Conservation (phyloP, 306 rosid genomes). For the Cucurbita argyrosperma region DNA sequence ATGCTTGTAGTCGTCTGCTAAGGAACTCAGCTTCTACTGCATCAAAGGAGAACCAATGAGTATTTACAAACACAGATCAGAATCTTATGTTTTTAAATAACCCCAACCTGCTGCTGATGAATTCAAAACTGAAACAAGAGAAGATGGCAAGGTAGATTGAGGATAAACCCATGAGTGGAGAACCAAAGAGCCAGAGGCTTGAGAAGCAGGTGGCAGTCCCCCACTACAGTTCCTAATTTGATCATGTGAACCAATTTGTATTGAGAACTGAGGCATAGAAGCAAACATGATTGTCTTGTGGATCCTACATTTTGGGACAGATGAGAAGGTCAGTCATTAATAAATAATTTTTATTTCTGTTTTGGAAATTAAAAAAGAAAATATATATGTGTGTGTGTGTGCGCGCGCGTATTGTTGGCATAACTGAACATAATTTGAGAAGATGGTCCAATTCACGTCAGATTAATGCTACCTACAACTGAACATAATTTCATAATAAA, state of each 20-base stretch:
- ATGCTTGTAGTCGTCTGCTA: conserved; percentile 47
- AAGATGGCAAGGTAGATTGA: conserved; percentile 64
- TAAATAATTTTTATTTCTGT: background rate
- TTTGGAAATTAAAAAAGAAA: background rate
- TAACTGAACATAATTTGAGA: background rate
- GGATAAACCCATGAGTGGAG: conserved; percentile 92
- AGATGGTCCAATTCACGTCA: background rate
- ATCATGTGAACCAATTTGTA: conserved; percentile 20
- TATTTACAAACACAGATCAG: background rate
- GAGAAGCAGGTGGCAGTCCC: conserved; percentile 14
- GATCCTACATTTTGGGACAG: conserved; percentile 12
- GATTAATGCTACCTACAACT: background rate
- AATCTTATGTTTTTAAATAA: conserved; percentile 9
- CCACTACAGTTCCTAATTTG: conserved; percentile 20
- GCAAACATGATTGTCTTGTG: conserved; percentile 30
- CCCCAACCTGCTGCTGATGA: conserved; percentile 59
- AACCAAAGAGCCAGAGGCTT: conserved; percentile 16
- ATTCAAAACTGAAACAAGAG: conserved; percentile 56
- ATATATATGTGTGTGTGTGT: too few species aligned
- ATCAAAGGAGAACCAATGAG: conserved; percentile 3
- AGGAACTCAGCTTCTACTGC: conserved; percentile 65
- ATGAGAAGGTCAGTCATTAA: background rate
- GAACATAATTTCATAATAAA: background rate
- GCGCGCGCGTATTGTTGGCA: too few species aligned
- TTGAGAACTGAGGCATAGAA: conserved; percentile 24